Conservation (phyloP, 306 rosid genomes). For the Acacia melanoxylon region DNA sequence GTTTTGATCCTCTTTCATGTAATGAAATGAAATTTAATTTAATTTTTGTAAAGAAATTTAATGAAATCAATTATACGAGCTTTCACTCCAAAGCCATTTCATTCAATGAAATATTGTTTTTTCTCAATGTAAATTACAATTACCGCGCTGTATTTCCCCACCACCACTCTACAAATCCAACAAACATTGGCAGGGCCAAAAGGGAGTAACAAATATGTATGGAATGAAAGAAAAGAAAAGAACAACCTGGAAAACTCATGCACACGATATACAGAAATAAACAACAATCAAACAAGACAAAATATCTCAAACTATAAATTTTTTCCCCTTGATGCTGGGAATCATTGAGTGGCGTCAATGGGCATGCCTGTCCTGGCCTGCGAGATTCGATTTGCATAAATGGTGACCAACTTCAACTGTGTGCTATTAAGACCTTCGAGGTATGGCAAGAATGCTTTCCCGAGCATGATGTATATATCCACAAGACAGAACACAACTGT, state of each 20-base stretch:
- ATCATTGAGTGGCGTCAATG: slow-evolving; percentile 51
- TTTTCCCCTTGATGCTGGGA: slow-evolving; percentile 32
- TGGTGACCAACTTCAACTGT: slow-evolving; percentile 74
- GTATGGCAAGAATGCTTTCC: slow-evolving; percentile 74
- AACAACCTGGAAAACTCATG: slow-evolving; percentile 53
- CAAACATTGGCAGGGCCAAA: slow-evolving; percentile 34
- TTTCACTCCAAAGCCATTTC: slow-evolving; percentile 43
- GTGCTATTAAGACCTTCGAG: slow-evolving; percentile 80
- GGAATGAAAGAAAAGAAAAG: slow-evolving; percentile 11
- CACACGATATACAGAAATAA: slow-evolving; percentile 85
- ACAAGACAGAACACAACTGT: slow-evolving; percentile 88
- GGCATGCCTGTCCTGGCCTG: slow-evolving; percentile 69
- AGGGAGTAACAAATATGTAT: slow-evolving; percentile 33
- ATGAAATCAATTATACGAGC: background rate
- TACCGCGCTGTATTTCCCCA: slow-evolving; percentile 47
- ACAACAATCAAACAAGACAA: slow-evolving; percentile 54
- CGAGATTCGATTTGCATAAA: slow-evolving; percentile 80
- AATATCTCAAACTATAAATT: background rate
- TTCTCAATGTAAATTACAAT: slow-evolving; percentile 56
- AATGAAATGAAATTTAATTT: background rate
- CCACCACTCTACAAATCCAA: slow-evolving; percentile 56
- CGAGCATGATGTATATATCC: slow-evolving; percentile 86
- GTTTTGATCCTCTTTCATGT: background rate
- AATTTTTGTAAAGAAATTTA: background rate
- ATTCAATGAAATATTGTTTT: slow-evolving; percentile 44